A percentile compares a stretch with the other conserved stretches of the same genome.
Conservation (phyloP, 306 rosid species). For the Castanea crenata region DNA sequence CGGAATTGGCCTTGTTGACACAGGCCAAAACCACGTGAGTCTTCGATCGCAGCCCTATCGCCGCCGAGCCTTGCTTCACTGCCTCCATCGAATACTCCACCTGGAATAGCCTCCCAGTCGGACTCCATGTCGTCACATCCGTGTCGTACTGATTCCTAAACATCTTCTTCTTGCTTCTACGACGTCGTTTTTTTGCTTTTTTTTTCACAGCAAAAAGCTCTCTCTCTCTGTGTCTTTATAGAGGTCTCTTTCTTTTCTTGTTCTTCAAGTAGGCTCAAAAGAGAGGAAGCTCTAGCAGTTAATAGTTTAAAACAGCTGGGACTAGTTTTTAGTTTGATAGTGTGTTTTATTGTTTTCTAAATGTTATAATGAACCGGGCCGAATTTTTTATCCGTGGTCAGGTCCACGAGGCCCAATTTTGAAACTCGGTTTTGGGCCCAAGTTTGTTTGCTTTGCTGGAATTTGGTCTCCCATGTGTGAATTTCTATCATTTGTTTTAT, state of each 20-base stretch:
- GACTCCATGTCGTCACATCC: conserved; percentile 94
- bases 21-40: conserved; percentile 88
- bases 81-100: conserved; percentile 99
- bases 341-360: neutral
- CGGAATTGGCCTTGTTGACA: conserved; percentile 88
- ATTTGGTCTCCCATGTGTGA: too few species aligned
- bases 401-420: too few species aligned
- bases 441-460: too few species aligned
- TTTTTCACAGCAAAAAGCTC: neutral
- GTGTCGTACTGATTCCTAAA: conserved; percentile 91
- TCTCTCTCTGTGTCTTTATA: neutral
- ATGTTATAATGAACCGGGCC: neutral
- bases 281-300: neutral
- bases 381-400: too few species aligned
- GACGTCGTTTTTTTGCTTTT: conserved; percentile 5
- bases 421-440: too few species aligned
- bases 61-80: conserved; percentile 95
- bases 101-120: conserved; percentile 90
- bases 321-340: neutral
- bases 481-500: too few species aligned
- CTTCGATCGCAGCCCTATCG: conserved; percentile 95
- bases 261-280: conserved; percentile 25
- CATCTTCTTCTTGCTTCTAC: conserved; percentile 34
- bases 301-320: neutral
- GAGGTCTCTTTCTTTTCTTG: conserved; percentile 23